These are phyloP conservation scores for Globisporangium cylindrosporum DNA, from an alignment of 352 stramenopile genomes.

Conservation along the genomic window DNA sequence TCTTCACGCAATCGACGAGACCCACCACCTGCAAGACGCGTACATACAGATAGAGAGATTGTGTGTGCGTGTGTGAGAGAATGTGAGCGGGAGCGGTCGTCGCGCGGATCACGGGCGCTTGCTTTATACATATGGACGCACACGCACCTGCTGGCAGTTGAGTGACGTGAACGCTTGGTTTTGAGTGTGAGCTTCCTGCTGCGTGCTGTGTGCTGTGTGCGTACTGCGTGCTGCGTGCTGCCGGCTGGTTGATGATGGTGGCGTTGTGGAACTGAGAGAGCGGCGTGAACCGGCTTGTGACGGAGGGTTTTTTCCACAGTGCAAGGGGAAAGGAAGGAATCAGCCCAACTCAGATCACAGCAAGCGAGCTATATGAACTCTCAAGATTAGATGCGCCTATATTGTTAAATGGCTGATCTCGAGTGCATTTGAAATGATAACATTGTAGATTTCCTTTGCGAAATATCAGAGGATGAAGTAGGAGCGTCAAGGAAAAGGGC, in stretches of 20 bases:
- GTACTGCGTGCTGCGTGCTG: neutral
- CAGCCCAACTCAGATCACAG: neutral
- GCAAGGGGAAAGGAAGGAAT: neutral
- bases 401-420: neutral
- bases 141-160: neutral
- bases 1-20: neutral
- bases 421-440: neutral
- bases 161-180: neutral
- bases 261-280: constrained; percentile 3
- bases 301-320: neutral
- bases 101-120: neutral
- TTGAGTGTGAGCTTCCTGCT: neutral
- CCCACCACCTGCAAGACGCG: neutral
- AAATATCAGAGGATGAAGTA: neutral
- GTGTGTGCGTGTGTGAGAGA: neutral
- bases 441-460: neutral
- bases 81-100: neutral
- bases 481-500: too few relatives aligned
- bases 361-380: neutral
- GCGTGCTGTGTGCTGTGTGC: neutral
- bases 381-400: neutral
- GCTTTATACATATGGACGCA: neutral
- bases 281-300: constrained; percentile 6
- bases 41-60: neutral
- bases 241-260: neutral